Evolutionary conservation across 75 land plant genomes (phyloP), one percentile per base, ranked within the genome.

Genomic region (Gnetum montanum): DNA sequence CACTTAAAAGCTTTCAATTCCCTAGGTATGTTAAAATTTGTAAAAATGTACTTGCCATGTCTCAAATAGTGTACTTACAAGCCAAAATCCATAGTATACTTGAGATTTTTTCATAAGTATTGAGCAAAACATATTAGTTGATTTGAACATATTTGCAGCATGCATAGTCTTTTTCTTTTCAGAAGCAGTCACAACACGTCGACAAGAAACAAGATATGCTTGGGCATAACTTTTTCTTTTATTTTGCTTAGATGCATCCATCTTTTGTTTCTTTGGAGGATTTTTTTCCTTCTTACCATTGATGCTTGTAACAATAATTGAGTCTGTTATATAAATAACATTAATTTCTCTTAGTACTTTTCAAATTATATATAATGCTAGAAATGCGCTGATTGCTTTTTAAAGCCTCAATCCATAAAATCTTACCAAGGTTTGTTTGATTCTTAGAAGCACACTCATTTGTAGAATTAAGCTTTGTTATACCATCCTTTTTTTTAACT

Each of bases 11-110:
- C n/a, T n/a, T n/a, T n/a, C n/a, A n/a, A n/a, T n/a, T n/a, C n/a
- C n/a, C n/a, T n/a, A n/a, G n/a, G n/a, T n/a, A n/a, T n/a, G n/a
- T n/a, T n/a, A n/a, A n/a, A n/a, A n/a, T n/a, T n/a, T n/a, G n/a
- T n/a, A n/a, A n/a, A n/a, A n/a, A n/a, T n/a, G n/a, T n/a, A n/a
- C n/a, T n/a, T n/a, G n/a, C n/a, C n/a, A n/a, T n/a, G n/a, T n/a
- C n/a, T n/a, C n/a, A n/a, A 22, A 29, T 22, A 31, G 36, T 30
- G 27, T 48, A n/a, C 29, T 33, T 67, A 69, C 71, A 50, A 65
- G 49, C 70, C 69, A 69, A 34, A 69, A 69, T 22, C 61, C 70
- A n/a, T 57, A 34, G 60, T 66, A 69, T 38, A 69, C 71, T 16
- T 69, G 70, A n/a, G 60, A 65, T n/a, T 43, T 49, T 34, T 31